Base-by-base conservation (phyloP, 306 rosid species). In the Pyrus communis region DNA sequence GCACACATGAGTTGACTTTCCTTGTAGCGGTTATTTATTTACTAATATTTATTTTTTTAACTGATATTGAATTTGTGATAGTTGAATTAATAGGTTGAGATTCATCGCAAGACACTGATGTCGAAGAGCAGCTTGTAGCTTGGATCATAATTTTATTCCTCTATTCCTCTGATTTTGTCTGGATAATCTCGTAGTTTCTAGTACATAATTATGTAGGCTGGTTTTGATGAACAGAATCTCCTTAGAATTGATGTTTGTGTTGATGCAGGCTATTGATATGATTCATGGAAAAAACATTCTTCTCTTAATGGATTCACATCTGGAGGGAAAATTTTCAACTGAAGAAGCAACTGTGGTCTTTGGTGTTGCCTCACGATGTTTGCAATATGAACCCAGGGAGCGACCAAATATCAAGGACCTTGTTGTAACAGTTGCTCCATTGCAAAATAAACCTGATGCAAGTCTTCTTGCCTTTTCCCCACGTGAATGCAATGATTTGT, bases 221-320 rank as follows among this genome's bases (percentile, higher is more conserved):
- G 14, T 15, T 33, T 67, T 67, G 33, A 38, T 13, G 15, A 38
- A 58, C 35, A 43, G 38, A 58, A 22, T 35, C 25, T 60, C 69
- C 59, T 25, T 75, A 30, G 45, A 75, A 9, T 74, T 74, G 75
- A 8, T 74, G 35, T 30, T 57, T 75, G 38, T 78, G 4, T 77
- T 35, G 18, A 66, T 75, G 79, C 88, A 91, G 95, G 97, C 95
- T 33, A 89, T 91, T 23, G 95, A 91, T 76, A 88, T 89, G 97
- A 91, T 89, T 78, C 83, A 90, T 71, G 94, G 94, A 18, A 88
- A 85, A 83, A 86, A 91, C 82, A 88, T 80, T 77, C 88, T 80
- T 73, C 87, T 86, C 63, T 83, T 91, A 19, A 91, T 91, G 93
- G 97, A 91, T 85, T 91, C 97, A 30, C 97, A 91, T 77, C 87